These are phyloP conservation scores for Anethum foeniculum DNA, from an alignment of 140 eudicot species.

Conservation along the genomic window DNA sequence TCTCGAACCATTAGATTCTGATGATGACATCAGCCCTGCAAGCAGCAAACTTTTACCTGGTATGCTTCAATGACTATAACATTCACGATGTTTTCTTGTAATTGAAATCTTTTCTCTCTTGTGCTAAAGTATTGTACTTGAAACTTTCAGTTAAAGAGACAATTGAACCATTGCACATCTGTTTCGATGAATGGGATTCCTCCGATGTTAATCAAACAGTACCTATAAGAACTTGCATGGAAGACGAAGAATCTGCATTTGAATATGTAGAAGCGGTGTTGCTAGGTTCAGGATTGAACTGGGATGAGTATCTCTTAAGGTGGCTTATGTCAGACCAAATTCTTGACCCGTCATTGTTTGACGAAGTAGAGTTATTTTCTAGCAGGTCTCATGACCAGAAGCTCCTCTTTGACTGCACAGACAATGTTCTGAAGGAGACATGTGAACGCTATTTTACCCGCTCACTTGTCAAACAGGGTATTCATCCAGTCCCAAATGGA, in stretches of 20 bases:
- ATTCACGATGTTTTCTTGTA: background rate
- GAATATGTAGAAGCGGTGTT: constrained; percentile 59
- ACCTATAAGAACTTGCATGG: constrained; percentile 20
- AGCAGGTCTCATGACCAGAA: constrained; percentile 57
- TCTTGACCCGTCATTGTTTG: constrained; percentile 64
- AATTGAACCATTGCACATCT: constrained; percentile 62
- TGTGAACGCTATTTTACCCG: constrained; percentile 48
- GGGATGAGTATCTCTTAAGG: constrained; percentile 41
- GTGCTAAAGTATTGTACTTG: constrained; percentile 17
- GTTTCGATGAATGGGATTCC: constrained; percentile 44
- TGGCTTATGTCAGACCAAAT: constrained; percentile 51
- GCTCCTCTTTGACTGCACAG: constrained; percentile 70
- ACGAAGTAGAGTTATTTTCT: constrained; percentile 74
- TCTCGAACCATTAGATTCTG: constrained; percentile 79
- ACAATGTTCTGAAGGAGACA: constrained; percentile 48
- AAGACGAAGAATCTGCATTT: constrained; percentile 58
- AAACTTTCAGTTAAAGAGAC: constrained; percentile 38
- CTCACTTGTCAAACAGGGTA: constrained; percentile 23
- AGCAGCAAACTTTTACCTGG: constrained; percentile 49
- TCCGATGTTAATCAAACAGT: constrained; percentile 24
- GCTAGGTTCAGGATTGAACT: constrained; percentile 46
- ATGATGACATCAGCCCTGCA: constrained; percentile 70
- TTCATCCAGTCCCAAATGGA: constrained; percentile 36
- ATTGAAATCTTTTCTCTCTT: background rate
- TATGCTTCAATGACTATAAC: constrained; percentile 13